Conservation (phyloP, 805 yeast species). For the Candida palmyrensis region DNA sequence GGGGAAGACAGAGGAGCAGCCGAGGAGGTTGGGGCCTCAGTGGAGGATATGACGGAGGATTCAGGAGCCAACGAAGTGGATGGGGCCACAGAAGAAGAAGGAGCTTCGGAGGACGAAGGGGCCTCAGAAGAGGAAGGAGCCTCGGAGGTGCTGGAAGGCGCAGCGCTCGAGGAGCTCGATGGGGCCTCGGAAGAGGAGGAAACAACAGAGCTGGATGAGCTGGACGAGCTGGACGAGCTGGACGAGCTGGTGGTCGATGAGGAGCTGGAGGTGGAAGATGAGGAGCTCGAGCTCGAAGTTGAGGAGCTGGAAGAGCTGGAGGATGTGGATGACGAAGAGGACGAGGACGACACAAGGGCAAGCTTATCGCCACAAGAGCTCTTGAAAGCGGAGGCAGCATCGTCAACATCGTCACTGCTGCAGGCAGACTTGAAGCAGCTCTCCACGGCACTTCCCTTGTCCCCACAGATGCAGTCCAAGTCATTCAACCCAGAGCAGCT, state of each 20-base stretch:
- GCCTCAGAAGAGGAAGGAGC: constrained; percentile 12
- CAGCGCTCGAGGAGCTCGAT: constrained; percentile 16
- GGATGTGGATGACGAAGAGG: constrained; percentile 18
- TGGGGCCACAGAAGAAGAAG: constrained; percentile 16
- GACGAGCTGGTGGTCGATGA: constrained; percentile 27
- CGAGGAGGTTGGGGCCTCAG: constrained; percentile 15
- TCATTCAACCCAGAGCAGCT: constrained; percentile 57
- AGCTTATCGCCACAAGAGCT: constrained; percentile 46
- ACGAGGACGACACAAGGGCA: constrained; percentile 16
- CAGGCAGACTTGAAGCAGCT: constrained; percentile 64
- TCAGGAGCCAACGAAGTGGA: constrained; percentile 16
- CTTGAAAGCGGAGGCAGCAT: constrained; percentile 58
- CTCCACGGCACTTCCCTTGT: constrained; percentile 48
- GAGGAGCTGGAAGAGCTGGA: constrained; percentile 23
- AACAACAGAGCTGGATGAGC: constrained; percentile 20
- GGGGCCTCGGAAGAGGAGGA: constrained; percentile 12
- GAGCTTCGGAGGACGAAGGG: constrained; percentile 15
- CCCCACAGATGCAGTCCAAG: constrained; percentile 63
- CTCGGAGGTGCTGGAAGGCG: constrained; percentile 17
- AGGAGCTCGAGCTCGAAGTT: constrained; percentile 15
- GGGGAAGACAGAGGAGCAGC: constrained; percentile 11
- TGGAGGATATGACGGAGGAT: constrained; percentile 14
- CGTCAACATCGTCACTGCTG: constrained; percentile 54
- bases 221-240: constrained; percentile 21
- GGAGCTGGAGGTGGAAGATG: constrained; percentile 25